Percentiles rank a stretch among this genome's conserved stretches.
Conservation (phyloP, 345 rosid genomes). For the Citrus cavaleriei region DNA sequence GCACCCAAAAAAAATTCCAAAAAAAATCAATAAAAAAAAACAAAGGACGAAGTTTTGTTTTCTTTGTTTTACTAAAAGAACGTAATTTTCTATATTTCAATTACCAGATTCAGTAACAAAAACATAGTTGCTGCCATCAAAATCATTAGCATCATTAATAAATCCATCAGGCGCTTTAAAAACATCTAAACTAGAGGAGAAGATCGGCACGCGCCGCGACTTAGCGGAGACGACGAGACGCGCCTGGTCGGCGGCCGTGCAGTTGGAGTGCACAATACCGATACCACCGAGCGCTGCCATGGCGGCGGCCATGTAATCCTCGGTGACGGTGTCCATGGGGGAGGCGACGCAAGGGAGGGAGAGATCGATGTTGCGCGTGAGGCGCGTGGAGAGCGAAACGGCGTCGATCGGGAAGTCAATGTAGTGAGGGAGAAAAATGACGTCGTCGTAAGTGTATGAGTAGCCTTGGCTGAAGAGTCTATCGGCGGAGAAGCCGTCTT, state of each 20-base stretch:
- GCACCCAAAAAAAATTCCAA: neutral
- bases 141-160: conserved; percentile 20
- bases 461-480: conserved; percentile 72
- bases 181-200: conserved; percentile 34
- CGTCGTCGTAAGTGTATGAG: conserved; percentile 91
- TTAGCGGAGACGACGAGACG: conserved; percentile 58
- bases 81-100: neutral
- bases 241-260: conserved; percentile 59
- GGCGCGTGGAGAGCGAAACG: conserved; percentile 66
- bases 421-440: conserved; percentile 85
- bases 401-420: conserved; percentile 86
- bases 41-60: neutral
- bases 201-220: conserved; percentile 62
- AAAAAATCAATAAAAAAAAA: neutral
- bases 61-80: neutral
- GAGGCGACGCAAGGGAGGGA: conserved; percentile 85
- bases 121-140: conserved; percentile 24
- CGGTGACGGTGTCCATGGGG: conserved; percentile 96
- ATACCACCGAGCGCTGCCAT: conserved; percentile 86
- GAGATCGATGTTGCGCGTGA: conserved; percentile 65
- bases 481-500: conserved; percentile 65
- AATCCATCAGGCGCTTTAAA: conserved; percentile 40
- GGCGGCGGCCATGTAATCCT: conserved; percentile 81
- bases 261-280: conserved; percentile 74
- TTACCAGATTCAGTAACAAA: conserved; percentile 40